phyloP scores from a whole-genome alignment of 2,329 filamentous ascomycete genomes.

The Botrytis squamosa region DNA sequence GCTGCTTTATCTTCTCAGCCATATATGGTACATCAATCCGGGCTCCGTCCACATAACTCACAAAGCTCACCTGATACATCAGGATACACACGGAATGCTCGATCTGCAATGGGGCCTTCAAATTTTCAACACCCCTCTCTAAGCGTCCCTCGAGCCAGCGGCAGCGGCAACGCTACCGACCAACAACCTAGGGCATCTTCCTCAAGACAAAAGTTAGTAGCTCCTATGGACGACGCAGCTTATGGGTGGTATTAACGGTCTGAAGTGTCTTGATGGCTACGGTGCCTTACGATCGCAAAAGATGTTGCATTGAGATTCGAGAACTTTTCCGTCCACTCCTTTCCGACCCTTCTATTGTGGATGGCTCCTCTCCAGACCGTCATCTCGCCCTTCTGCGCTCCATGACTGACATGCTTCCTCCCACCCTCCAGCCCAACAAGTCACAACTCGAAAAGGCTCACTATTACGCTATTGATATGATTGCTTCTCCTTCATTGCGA shows the following conservation, averaged over 20 bases:
- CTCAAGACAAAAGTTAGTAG: constrained; percentile 29
- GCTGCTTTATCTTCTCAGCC: constrained; percentile 37
- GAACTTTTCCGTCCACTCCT: constrained; percentile 41
- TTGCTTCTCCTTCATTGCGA: constrained; percentile 43
- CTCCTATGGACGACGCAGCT: constrained; percentile 14
- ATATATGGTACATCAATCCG: constrained; percentile 41
- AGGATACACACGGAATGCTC: constrained; percentile 39
- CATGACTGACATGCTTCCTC: constrained; percentile 40
- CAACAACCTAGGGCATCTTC: constrained; percentile 28
- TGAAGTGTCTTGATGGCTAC: constrained; percentile 34
- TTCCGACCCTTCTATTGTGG: constrained; percentile 38
- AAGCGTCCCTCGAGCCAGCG: constrained; percentile 34
- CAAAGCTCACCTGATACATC: constrained; percentile 42
- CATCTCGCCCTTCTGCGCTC: constrained; percentile 39
- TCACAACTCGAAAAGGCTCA: constrained; percentile 44
- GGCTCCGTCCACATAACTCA: constrained; percentile 39
- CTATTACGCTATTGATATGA: constrained; percentile 45
- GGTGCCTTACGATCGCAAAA: constrained; percentile 40
- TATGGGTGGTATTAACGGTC: constrained; percentile 20
- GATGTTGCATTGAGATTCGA: constrained; percentile 40
- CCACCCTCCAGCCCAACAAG: constrained; percentile 41
- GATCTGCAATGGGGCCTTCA: constrained; percentile 38
- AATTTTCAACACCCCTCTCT: constrained; percentile 36
- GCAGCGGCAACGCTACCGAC: constrained; percentile 25
- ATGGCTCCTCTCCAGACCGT: constrained; percentile 37